Evolutionary conservation across 306 rosid species (phyloP).

Genomic region (Lathyrus sativus): DNA sequence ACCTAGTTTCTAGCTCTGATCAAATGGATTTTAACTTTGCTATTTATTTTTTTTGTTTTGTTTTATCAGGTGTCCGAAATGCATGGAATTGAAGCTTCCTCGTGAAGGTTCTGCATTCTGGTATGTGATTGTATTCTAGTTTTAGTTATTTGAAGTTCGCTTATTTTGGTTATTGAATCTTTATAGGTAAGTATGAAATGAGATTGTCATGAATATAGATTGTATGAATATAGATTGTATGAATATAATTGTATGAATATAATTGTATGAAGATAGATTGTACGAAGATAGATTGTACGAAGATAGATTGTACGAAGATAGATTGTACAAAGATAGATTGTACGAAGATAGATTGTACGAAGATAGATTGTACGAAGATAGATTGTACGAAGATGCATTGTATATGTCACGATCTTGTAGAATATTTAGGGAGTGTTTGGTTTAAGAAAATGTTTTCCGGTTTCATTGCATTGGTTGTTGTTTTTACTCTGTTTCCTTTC

Average conservation of each 20-base stretch:
- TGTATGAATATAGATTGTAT: too few relatives aligned
- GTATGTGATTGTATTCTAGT: conserved; percentile 52
- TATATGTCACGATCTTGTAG: background rate
- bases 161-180: conserved; percentile 15
- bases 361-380: too few relatives aligned
- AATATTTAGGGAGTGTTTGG: background rate
- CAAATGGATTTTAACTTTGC: conserved; percentile 1
- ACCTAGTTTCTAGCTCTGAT: conserved; percentile 26
- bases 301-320: too few relatives aligned
- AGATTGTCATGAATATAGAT: background rate
- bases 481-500: background rate
- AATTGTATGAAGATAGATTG: too few relatives aligned
- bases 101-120: conserved; percentile 90
- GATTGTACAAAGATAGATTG: too few relatives aligned
- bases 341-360: too few relatives aligned
- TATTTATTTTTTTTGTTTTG: background rate
- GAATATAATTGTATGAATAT: too few relatives aligned
- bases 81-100: conserved; percentile 86
- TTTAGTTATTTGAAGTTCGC: background rate
- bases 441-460: background rate
- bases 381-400: too few relatives aligned
- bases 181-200: background rate
- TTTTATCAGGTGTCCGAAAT: conserved; percentile 81
- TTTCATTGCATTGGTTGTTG: background rate
- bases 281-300: too few relatives aligned